Conservation (phyloP, 768 basidiomycete genomes). For the Leucosporidium yakuticum region DNA sequence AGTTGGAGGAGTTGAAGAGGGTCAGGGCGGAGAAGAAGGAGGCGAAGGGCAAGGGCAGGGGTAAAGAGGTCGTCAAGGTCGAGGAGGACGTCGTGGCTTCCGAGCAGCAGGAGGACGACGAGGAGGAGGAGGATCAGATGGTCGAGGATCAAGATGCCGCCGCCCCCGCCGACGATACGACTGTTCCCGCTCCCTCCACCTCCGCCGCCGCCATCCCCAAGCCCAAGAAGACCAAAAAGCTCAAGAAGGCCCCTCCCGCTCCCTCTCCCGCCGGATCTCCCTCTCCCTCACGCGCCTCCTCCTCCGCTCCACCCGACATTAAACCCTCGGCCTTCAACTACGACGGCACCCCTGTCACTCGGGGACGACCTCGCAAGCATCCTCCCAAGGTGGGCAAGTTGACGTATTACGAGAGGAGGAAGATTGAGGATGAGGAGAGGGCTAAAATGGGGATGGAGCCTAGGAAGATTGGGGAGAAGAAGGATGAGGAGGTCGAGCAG, state of each 20-base stretch:
- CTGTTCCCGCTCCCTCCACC: too few species aligned
- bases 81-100: not conserved
- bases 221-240: not conserved
- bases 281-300: too few species aligned
- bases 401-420: conserved; percentile 6
- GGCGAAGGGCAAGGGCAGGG: not conserved
- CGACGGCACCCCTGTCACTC: too few species aligned
- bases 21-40: conserved; percentile 4
- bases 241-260: not conserved
- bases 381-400: conserved; percentile 1
- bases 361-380: conserved; percentile 13
- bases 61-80: too few species aligned
- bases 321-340: too few species aligned
- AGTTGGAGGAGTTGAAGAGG: conserved; percentile 30
- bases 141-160: too few species aligned
- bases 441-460: conserved; percentile 18
- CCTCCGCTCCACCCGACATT: too few species aligned
- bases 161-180: too few species aligned
- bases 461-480: conserved; percentile 31
- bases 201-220: not conserved
- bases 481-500: conserved; percentile 50
- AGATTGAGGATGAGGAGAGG: conserved; percentile 31
- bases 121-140: not conserved
- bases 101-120: not conserved
- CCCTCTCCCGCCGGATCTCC: too few species aligned